Percentiles rank a stretch among this genome's conserved stretches.
Evolutionary conservation across 306 rosid species (phyloP).

Genomic region (Calophaca sinica): DNA sequence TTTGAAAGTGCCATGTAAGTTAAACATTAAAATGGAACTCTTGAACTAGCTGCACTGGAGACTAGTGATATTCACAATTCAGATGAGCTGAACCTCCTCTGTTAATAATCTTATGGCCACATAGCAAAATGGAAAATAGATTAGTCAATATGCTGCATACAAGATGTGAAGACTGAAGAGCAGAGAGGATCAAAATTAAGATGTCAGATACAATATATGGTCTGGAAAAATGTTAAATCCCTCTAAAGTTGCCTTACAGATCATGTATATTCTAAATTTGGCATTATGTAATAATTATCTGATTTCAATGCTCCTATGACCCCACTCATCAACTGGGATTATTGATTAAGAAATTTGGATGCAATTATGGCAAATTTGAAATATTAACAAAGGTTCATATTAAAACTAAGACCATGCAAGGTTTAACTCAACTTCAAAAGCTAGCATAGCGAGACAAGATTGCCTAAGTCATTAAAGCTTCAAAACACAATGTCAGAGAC

Average conservation of each 20-base stretch:
- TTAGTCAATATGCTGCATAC: background rate
- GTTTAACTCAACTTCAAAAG: no score
- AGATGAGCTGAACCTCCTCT: slow-evolving; percentile 5
- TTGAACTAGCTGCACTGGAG: background rate
- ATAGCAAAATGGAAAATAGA: background rate
- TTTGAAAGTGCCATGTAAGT: background rate
- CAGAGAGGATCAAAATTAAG: background rate
- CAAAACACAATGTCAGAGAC: no score
- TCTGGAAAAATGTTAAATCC: slow-evolving; percentile 13
- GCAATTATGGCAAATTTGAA: no score
- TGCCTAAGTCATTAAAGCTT: no score
- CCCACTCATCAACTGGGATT: no score
- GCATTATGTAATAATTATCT: no score
- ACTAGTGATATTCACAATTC: background rate
- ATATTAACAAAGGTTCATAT: no score
- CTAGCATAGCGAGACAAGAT: no score
- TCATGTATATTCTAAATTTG: background rate
- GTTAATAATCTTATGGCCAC: background rate
- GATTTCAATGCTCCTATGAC: no score
- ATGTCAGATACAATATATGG: background rate
- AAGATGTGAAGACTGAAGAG: background rate
- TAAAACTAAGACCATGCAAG: no score
- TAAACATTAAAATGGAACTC: background rate
- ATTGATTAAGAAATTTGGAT: no score
- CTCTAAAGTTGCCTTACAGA: slow-evolving; percentile 13